Percentiles rank a stretch among this genome's conserved stretches.
These are phyloP conservation scores for Monosporozyma aquatica DNA, from an alignment of 805 yeast species.

Conservation along the genomic window DNA sequence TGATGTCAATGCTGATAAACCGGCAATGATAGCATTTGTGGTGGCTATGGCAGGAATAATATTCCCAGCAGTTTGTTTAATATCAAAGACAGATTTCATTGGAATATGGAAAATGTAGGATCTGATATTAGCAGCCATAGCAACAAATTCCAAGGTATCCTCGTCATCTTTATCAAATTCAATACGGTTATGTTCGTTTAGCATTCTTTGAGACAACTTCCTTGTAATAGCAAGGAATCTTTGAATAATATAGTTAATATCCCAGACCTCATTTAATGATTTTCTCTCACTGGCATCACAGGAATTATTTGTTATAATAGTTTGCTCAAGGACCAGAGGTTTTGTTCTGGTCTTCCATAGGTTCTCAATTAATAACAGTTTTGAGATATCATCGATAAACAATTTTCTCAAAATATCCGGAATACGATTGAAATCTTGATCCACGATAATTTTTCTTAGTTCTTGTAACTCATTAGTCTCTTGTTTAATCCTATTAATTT, in stretches of 20 bases:
- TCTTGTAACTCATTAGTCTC: conserved; percentile 60
- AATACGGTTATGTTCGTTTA: conserved; percentile 32
- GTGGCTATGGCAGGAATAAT: conserved; percentile 98
- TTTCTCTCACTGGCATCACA: conserved; percentile 14
- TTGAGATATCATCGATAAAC: conserved; percentile 67
- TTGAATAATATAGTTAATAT: conserved; percentile 49
- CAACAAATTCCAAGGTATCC: conserved; percentile 82
- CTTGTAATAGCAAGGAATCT: conserved; percentile 45
- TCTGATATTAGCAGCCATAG: conserved; percentile 74
- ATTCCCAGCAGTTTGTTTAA: conserved; percentile 93
- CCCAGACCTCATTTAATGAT: conserved; percentile 43
- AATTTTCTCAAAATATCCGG: conserved; percentile 47
- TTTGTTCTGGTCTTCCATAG: conserved; percentile 66
- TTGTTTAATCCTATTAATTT: conserved; percentile 51
- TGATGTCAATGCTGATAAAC: conserved; percentile 71
- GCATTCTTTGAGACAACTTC: conserved; percentile 41
- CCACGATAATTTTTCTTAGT: conserved; percentile 33
- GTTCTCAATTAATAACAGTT: conserved; percentile 59
- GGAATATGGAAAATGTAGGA: conserved; percentile 63
- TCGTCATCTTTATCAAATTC: conserved; percentile 92
- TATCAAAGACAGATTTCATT: conserved; percentile 67
- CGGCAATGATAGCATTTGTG: conserved; percentile 91
- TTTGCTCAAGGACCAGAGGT: conserved; percentile 51
- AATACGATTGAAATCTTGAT: conserved; percentile 27
- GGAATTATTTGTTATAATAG: not conserved